phyloP scores from a whole-genome alignment of 164 flowering plant genomes.

The Magnolia changhungtana region DNA sequence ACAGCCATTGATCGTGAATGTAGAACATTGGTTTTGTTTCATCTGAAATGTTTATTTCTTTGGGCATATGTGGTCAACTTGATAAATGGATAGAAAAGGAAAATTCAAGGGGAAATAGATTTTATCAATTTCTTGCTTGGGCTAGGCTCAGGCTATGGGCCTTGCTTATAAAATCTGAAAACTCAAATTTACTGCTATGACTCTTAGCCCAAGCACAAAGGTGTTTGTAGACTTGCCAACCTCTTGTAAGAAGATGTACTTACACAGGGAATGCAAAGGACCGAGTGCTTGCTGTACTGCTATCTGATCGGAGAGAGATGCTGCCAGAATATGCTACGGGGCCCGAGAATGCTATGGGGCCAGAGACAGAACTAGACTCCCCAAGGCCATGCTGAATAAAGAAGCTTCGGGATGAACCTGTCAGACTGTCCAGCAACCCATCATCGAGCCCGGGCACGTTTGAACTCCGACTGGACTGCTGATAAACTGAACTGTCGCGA shows the following conservation, averaged over 20 bases:
- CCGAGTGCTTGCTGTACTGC: slow-evolving; percentile 57
- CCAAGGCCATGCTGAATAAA: slow-evolving; percentile 33
- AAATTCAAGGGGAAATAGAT: too few relatives aligned
- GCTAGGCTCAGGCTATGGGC: too few relatives aligned
- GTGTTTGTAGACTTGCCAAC: too few relatives aligned
- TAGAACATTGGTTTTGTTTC: too few relatives aligned
- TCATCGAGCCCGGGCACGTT: slow-evolving; percentile 22
- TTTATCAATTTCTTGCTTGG: too few relatives aligned
- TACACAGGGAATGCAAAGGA: slow-evolving; percentile 66
- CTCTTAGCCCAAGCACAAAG: neutral
- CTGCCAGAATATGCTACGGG: slow-evolving; percentile 60
- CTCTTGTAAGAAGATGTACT: slow-evolving; percentile 9
- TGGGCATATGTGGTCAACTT: too few relatives aligned
- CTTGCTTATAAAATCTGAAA: neutral
- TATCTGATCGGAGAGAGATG: slow-evolving; percentile 41
- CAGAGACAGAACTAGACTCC: slow-evolving; percentile 45
- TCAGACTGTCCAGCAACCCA: slow-evolving; percentile 20
- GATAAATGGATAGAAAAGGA: too few relatives aligned
- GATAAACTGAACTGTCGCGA: slow-evolving; percentile 15
- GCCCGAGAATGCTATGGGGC: slow-evolving; percentile 48
- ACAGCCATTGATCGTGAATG: too few relatives aligned
- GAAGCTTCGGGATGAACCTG: slow-evolving; percentile 28
- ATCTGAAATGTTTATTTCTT: too few relatives aligned
- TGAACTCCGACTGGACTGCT: slow-evolving; percentile 19
- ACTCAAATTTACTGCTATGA: neutral